phyloP scores from a whole-genome alignment of 495 filamentous ascomycete species.

The Penicillium daleae region DNA sequence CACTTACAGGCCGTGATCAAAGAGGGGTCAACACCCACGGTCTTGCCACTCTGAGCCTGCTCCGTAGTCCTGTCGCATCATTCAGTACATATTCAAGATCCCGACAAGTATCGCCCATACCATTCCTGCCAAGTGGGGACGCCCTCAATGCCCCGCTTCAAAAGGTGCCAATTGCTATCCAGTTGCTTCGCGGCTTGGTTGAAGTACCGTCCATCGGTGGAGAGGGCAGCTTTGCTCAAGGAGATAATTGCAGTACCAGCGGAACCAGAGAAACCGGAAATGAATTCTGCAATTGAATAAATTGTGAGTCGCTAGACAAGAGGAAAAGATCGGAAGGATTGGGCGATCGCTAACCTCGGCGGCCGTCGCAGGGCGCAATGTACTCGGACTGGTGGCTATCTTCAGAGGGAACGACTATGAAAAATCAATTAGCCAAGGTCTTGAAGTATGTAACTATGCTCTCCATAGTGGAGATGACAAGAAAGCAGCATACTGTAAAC shows the following conservation, averaged over 20 bases:
- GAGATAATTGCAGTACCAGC: slow-evolving; percentile 92
- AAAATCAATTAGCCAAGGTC: slow-evolving; percentile 20
- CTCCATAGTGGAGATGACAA: slow-evolving; percentile 22
- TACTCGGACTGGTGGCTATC: slow-evolving; percentile 98
- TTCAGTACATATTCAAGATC: slow-evolving; percentile 29
- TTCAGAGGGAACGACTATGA: slow-evolving; percentile 92
- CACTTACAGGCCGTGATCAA: slow-evolving; percentile 75
- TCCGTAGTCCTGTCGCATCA: slow-evolving; percentile 64
- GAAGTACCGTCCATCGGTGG: slow-evolving; percentile 97
- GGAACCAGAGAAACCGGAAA: slow-evolving; percentile 94
- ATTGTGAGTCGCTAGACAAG: slow-evolving; percentile 21
- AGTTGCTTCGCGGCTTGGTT: slow-evolving; percentile 95
- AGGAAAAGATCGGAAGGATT: slow-evolving; percentile 3
- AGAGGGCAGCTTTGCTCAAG: slow-evolving; percentile 81
- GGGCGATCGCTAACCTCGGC: slow-evolving; percentile 64
- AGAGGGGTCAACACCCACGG: slow-evolving; percentile 89
- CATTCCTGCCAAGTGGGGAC: slow-evolving; percentile 99
- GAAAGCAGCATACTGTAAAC: slow-evolving; percentile 77
- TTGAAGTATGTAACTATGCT: not conserved
- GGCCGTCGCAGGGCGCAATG: slow-evolving; percentile 89
- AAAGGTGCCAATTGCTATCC: slow-evolving; percentile 85
- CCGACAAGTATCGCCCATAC: slow-evolving; percentile 46
- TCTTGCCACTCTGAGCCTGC: slow-evolving; percentile 80
- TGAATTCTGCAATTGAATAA: slow-evolving; percentile 62
- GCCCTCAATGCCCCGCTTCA: slow-evolving; percentile 92